phyloP scores from a whole-genome alignment of 2,329 filamentous ascomycete species.

The Trichoderma cornu-damae region DNA sequence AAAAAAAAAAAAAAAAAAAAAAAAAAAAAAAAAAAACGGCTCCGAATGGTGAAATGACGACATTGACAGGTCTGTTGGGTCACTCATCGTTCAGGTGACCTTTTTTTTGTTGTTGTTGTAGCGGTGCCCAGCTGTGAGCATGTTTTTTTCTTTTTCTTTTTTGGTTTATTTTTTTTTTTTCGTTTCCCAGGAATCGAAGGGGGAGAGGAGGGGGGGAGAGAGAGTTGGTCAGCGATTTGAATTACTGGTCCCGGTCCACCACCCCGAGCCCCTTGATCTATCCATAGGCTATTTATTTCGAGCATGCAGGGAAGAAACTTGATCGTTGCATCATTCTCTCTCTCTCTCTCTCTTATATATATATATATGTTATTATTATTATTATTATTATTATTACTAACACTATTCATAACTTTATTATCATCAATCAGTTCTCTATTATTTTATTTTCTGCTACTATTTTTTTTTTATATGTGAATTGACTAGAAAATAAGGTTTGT shows the following conservation, averaged over 20 bases:
- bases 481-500: too few relatives aligned
- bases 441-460: too few relatives aligned
- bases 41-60: neutral
- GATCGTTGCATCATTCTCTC: neutral
- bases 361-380: too few relatives aligned
- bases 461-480: too few relatives aligned
- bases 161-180: neutral
- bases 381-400: too few relatives aligned
- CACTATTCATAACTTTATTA: too few relatives aligned
- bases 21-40: neutral
- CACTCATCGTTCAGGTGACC: conserved; percentile 7
- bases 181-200: neutral
- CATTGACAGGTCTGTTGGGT: neutral
- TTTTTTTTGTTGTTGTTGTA: too few relatives aligned
- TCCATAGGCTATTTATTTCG: neutral
- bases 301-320: too few relatives aligned
- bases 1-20: neutral
- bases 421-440: too few relatives aligned
- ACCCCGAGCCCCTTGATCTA: neutral
- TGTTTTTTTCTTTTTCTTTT: too few relatives aligned
- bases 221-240: neutral
- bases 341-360: too few relatives aligned
- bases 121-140: neutral
- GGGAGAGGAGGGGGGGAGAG: neutral
- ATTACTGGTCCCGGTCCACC: neutral